phyloP scores from a whole-genome alignment of 257 asterid species.

The Solanum phureja region DNA sequence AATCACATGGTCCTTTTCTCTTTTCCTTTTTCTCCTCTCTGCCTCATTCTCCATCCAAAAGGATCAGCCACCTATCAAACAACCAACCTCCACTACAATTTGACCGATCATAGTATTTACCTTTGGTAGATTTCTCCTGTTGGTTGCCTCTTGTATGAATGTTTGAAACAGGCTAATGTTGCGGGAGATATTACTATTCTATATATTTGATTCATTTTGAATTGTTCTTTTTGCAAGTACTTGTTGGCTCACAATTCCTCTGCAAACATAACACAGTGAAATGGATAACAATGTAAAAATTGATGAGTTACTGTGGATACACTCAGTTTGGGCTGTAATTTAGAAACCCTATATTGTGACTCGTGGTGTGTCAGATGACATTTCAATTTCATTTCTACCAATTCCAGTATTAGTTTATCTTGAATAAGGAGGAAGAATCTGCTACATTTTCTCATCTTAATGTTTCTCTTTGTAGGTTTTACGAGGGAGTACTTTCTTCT shows the following conservation, averaged over 20 bases:
- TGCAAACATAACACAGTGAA: neutral
- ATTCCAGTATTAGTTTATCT: neutral
- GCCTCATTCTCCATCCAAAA: neutral
- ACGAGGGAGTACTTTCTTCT: conserved; percentile 32
- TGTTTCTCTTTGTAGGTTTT: conserved; percentile 33
- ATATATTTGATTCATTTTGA: too few relatives aligned
- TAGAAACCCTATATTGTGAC: neutral
- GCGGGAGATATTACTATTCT: neutral
- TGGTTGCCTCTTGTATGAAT: neutral
- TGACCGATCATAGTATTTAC: neutral
- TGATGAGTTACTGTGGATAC: neutral
- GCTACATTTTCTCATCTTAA: conserved; percentile 5
- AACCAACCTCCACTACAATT: neutral
- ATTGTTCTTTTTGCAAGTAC: too few relatives aligned
- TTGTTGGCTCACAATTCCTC: too few relatives aligned
- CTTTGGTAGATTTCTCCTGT: neutral
- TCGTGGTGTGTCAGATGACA: neutral
- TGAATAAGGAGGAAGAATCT: neutral
- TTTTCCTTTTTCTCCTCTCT: neutral
- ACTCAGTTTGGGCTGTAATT: neutral
- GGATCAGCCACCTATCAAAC: neutral
- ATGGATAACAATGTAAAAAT: neutral
- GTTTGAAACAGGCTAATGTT: neutral
- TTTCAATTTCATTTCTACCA: neutral
- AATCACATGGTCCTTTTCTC: neutral